Evolutionary conservation across 805 yeast genomes (phyloP).

Genomic region (Pichia phayaonensis): DNA sequence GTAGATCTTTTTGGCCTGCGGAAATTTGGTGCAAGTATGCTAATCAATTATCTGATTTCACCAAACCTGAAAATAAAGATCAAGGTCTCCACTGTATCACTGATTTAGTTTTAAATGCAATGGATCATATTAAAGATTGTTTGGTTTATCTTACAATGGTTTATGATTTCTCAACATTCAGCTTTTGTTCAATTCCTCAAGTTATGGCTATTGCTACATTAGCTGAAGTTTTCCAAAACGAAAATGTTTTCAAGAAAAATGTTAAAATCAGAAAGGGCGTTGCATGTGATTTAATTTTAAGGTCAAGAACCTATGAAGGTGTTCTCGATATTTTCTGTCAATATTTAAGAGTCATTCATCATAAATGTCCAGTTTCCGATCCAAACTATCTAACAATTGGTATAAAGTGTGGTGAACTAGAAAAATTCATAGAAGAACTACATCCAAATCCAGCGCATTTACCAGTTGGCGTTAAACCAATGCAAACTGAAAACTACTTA

Average conservation of each 20-base stretch:
- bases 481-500: slow-evolving; percentile 40
- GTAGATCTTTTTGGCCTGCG: slow-evolving; percentile 92
- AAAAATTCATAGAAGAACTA: slow-evolving; percentile 76
- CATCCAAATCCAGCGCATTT: slow-evolving; percentile 49
- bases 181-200: slow-evolving; percentile 96
- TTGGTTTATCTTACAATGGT: slow-evolving; percentile 68
- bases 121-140: slow-evolving; percentile 70
- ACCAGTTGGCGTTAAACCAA: slow-evolving; percentile 44
- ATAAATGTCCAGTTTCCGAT: slow-evolving; percentile 69
- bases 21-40: slow-evolving; percentile 88
- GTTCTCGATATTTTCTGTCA: slow-evolving; percentile 70
- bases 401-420: slow-evolving; percentile 79
- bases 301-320: slow-evolving; percentile 66
- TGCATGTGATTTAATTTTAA: slow-evolving; percentile 67
- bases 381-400: slow-evolving; percentile 83
- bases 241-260: slow-evolving; percentile 55
- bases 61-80: slow-evolving; percentile 36
- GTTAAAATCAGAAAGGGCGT: slow-evolving; percentile 90
- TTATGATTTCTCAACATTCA: slow-evolving; percentile 74
- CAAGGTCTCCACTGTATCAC: slow-evolving; percentile 71
- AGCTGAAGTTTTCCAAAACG: slow-evolving; percentile 77
- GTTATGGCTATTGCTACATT: slow-evolving; percentile 98
- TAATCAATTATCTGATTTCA: slow-evolving; percentile 52
- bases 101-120: slow-evolving; percentile 71
- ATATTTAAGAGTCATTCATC: slow-evolving; percentile 70